Conservation (phyloP, 305 asterid genomes). For the Fraxinus paxiana region DNA sequence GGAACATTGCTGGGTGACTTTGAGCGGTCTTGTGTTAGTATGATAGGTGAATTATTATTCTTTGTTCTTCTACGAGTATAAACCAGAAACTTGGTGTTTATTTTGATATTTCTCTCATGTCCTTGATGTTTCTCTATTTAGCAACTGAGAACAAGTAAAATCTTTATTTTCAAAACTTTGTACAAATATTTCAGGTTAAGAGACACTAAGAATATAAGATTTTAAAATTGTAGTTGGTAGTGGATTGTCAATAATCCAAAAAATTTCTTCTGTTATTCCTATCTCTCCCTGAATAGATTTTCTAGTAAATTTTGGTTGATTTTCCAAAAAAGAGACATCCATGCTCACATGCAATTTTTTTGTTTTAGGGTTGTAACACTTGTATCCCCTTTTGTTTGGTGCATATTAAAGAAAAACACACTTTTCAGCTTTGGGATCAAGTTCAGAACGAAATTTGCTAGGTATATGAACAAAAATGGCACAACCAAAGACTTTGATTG, state of each 20-base stretch:
- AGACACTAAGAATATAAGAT: neutral
- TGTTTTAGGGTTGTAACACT: neutral
- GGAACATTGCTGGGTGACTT: neutral
- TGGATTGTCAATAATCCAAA: neutral
- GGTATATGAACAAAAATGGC: neutral
- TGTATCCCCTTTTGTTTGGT: neutral
- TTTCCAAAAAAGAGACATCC: neutral
- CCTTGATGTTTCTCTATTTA: neutral
- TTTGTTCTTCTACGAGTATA: neutral
- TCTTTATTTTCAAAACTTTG: neutral
- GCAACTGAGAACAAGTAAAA: neutral
- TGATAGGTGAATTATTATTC: neutral
- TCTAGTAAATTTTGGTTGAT: neutral
- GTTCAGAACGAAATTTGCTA: neutral
- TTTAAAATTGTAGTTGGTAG: neutral
- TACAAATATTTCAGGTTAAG: neutral
- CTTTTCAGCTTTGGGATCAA: neutral
- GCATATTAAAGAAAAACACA: neutral
- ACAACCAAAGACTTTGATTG: neutral
- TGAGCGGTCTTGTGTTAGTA: neutral
- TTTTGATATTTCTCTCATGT: neutral
- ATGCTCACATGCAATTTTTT: neutral
- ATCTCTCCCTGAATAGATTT: neutral
- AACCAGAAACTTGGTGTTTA: neutral
- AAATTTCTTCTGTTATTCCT: neutral